Conservation (phyloP, 1,284 basidiomycete species). For the Ceraceosorus guamensis region DNA sequence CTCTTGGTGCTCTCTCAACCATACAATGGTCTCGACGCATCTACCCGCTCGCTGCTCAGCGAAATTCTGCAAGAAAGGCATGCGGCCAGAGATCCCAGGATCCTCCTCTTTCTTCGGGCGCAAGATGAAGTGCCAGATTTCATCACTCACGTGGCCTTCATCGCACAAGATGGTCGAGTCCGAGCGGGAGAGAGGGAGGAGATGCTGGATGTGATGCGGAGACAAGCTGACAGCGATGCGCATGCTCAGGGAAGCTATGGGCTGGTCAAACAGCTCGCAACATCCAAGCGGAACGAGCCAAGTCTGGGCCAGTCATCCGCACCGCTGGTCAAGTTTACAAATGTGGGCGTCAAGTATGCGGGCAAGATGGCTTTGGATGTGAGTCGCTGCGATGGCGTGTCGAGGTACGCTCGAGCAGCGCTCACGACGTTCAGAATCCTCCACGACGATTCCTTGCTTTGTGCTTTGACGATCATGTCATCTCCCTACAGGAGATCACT, state of each 20-base stretch:
- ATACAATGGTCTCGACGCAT: constrained; percentile 25
- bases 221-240: background rate
- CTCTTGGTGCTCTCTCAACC: constrained; percentile 45
- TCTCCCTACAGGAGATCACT: constrained; percentile 9
- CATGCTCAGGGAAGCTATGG: constrained; percentile 13
- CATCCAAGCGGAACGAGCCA: background rate
- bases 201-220: background rate
- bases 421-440: too few species aligned
- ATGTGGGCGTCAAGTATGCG: constrained; percentile 67
- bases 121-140: constrained; percentile 76
- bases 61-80: constrained; percentile 58
- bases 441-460: background rate
- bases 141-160: constrained; percentile 67
- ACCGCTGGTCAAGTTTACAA: constrained; percentile 57
- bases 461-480: background rate
- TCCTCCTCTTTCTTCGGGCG: constrained; percentile 71
- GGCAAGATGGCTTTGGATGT: constrained; percentile 55
- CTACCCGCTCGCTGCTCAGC: constrained; percentile 15
- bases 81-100: constrained; percentile 49
- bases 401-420: too few species aligned
- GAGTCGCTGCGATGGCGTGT: too few species aligned
- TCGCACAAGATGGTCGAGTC: constrained; percentile 54
- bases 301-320: constrained; percentile 15
- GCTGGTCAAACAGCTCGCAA: constrained; percentile 5
- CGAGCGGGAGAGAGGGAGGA: background rate